Base-by-base conservation (phyloP, 345 rosid genomes). In the Rhodamnia argentea region DNA sequence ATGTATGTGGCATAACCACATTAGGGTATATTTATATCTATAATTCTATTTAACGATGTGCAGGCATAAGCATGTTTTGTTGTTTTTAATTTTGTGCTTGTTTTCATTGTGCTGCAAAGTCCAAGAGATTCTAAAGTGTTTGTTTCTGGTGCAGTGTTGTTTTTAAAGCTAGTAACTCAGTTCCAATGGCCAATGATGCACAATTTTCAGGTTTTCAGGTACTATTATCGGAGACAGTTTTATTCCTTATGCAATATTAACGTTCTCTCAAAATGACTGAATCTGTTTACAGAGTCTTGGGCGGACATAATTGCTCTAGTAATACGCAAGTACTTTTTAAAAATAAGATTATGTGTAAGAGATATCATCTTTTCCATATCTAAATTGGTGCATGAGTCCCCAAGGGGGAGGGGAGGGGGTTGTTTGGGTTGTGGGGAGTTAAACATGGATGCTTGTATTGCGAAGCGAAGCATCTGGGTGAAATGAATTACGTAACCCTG, bases 141-240 rank as follows among this genome's bases (percentile, higher is more conserved):
- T 75, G 47, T 87, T 88, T 62, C 59, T 81, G 59, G 76, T 90
- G 87, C 86, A 92, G 92, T 50, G 82, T 62, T 87, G 50, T 85
- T 42, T 84, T 54, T 82, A 86, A 85, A 87, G 90, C 87, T 85
- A 64, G 10, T 86, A 54, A 83, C 58, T 54, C 89, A 87, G 90
- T 70, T 70, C 78, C 85, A 89, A 95, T 96, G 99, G 93, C 94
- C 78, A 96, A 95, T 85, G 95, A 95, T 86, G 91, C 94, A 62
- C 96, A 93, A 64, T 94, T 91, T 90, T 90, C 95, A 58, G 92
- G 95, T 87, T 85, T 90, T 86, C 96, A 93, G 98, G 98, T 95
- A 92, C 84, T 70, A 32, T 64, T 16, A 70, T 32, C 13, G 24
- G 78, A 70, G 22, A 32, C 32, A 32, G 78, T 70, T 70, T 32